A percentile compares a stretch with the other conserved stretches of the same genome.
Evolutionary conservation across 352 stramenopile genomes (phyloP).

Genomic region (Phytophthora pluvialis): DNA sequence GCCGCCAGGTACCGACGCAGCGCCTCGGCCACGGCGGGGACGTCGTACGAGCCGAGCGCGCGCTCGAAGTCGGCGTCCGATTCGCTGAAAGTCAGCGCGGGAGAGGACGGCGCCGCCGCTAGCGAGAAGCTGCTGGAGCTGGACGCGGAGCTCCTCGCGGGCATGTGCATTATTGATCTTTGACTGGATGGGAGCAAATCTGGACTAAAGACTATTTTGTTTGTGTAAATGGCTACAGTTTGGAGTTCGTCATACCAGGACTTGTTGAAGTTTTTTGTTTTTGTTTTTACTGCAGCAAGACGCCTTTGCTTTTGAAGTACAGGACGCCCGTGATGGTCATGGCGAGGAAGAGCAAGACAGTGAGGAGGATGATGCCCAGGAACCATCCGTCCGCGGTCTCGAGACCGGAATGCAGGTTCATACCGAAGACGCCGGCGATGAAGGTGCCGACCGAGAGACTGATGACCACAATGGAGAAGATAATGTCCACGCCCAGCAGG

Average conservation of each 20-base stretch:
- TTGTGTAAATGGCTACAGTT: slow-evolving; percentile 7
- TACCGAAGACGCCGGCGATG: slow-evolving; percentile 64
- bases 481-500: slow-evolving; percentile 56
- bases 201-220: slow-evolving; percentile 11
- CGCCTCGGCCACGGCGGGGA: slow-evolving; percentile 59
- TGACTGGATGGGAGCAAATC: background rate
- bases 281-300: slow-evolving; percentile 40
- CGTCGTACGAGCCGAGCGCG: slow-evolving; percentile 71
- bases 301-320: slow-evolving; percentile 71
- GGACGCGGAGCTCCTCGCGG: background rate
- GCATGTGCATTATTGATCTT: background rate
- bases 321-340: slow-evolving; percentile 45
- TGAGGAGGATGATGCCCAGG: slow-evolving; percentile 42
- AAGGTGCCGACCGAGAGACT: slow-evolving; percentile 66
- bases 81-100: slow-evolving; percentile 52
- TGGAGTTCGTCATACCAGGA: too few relatives aligned
- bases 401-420: slow-evolving; percentile 60
- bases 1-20: slow-evolving; percentile 72
- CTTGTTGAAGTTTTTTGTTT: background rate
- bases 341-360: slow-evolving; percentile 41
- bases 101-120: slow-evolving; percentile 12
- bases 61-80: slow-evolving; percentile 78
- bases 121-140: background rate
- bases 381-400: slow-evolving; percentile 42
- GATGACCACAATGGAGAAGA: slow-evolving; percentile 66